These are phyloP conservation scores for Coemansia sp. DNA, from an alignment of 192 early-diverging fungal genomes.

Conservation along the genomic window DNA sequence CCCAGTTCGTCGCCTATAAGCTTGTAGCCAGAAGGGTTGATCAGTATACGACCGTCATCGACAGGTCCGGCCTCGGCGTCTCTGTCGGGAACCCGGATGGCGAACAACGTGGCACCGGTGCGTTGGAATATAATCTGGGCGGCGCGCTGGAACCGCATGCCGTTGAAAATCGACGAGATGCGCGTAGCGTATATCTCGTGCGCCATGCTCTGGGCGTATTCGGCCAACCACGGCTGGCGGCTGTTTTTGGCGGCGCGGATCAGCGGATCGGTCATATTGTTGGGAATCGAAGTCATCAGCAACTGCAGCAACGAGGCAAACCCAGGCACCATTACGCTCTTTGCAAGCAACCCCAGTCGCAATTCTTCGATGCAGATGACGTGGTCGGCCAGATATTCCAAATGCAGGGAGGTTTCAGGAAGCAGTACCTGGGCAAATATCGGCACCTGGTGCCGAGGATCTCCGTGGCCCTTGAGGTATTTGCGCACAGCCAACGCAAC, in stretches of 20 bases:
- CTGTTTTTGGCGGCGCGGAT: slow-evolving; percentile 26
- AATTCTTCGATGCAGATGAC: slow-evolving; percentile 75
- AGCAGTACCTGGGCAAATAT: slow-evolving; percentile 66
- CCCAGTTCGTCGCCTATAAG: slow-evolving; percentile 65
- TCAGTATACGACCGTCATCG: slow-evolving; percentile 33
- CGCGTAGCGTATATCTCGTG: slow-evolving; percentile 68
- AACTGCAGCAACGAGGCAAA: slow-evolving; percentile 70
- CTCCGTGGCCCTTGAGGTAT: slow-evolving; percentile 49
- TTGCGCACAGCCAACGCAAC: slow-evolving; percentile 71
- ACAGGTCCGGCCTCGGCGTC: not conserved
- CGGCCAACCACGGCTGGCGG: slow-evolving; percentile 57
- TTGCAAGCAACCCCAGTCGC: slow-evolving; percentile 68
- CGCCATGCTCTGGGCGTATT: slow-evolving; percentile 62
- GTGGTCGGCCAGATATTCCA: slow-evolving; percentile 71
- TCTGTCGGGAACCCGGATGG: slow-evolving; percentile 42
- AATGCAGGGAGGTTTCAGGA: slow-evolving; percentile 72
- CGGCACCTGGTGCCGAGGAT: slow-evolving; percentile 20
- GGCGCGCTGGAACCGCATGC: slow-evolving; percentile 59
- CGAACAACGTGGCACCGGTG: slow-evolving; percentile 65
- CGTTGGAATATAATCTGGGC: slow-evolving; percentile 61
- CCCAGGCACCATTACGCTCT: slow-evolving; percentile 69
- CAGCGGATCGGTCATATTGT: slow-evolving; percentile 48
- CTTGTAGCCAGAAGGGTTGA: slow-evolving; percentile 64
- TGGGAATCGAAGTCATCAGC: slow-evolving; percentile 68
- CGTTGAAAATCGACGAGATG: slow-evolving; percentile 52